A percentile compares a stretch with the other conserved stretches of the same genome.
Conservation (phyloP, 2,329 filamentous ascomycete species). For the Ustulina deusta region DNA sequence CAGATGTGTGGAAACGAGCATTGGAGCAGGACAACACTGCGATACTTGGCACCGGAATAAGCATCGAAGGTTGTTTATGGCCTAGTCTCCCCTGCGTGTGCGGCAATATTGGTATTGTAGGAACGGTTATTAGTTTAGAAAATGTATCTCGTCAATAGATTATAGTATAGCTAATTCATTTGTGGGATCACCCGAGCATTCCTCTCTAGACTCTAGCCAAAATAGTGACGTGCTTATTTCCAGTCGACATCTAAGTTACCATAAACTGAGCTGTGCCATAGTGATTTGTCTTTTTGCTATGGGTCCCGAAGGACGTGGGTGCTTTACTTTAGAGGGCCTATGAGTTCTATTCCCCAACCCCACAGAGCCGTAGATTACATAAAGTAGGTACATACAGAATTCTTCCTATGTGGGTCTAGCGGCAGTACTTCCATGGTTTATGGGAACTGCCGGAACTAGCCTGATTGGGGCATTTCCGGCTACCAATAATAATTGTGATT, state of each 20-base stretch:
- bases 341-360: no score
- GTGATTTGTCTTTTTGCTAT: no score
- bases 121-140: not conserved
- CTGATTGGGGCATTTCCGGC: constrained; percentile 2
- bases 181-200: not conserved
- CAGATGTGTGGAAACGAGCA: constrained; percentile 34
- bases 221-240: not conserved
- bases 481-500: not conserved
- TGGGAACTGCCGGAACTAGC: not conserved
- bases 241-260: not conserved
- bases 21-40: constrained; percentile 29
- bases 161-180: not conserved
- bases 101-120: not conserved
- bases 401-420: not conserved
- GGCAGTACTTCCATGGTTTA: not conserved
- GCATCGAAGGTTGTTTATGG: not conserved
- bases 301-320: no score
- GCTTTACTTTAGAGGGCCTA: no score
- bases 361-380: not conserved
- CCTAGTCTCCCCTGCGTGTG: not conserved
- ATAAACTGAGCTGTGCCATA: no score
- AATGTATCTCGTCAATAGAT: not conserved
- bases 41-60: constrained; percentile 20
- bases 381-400: not conserved
- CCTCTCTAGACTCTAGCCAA: no score